Conservation (phyloP, 2,329 filamentous ascomycete species). For the Pestalotiopsis fici region DNA sequence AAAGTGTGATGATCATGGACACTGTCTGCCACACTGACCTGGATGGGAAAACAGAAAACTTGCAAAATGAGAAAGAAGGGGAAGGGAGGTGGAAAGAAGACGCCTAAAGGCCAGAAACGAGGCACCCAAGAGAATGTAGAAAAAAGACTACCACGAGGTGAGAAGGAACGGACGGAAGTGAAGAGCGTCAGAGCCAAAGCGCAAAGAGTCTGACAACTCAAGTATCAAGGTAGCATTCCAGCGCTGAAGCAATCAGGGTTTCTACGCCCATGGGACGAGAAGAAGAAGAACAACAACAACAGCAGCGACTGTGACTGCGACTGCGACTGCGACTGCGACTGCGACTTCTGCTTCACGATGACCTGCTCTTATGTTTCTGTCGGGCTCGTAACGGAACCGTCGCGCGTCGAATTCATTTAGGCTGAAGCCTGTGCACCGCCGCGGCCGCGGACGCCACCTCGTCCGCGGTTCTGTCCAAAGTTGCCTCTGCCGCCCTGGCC, state of each 20-base stretch:
- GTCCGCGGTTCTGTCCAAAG: conserved; percentile 68
- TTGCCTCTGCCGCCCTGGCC: conserved; percentile 68
- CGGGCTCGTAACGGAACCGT: neutral
- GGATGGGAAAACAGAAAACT: neutral
- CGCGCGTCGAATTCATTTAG: conserved; percentile 27
- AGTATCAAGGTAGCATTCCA: neutral
- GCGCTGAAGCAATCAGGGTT: neutral
- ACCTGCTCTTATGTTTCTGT: neutral
- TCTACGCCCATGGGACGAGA: too few relatives aligned
- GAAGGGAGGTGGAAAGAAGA: neutral
- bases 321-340: neutral
- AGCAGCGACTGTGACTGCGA: neutral
- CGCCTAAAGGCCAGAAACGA: neutral
- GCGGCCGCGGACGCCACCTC: conserved; percentile 67
- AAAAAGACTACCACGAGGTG: conserved; percentile 15
- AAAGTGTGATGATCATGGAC: neutral
- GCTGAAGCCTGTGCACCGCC: conserved; percentile 58
- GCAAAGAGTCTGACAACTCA: too few relatives aligned
- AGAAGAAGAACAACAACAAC: too few relatives aligned
- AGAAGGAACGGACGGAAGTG: neutral
- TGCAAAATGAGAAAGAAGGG: neutral
- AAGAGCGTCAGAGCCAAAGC: neutral
- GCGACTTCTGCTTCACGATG: neutral
- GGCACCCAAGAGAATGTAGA: neutral
- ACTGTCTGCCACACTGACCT: neutral